phyloP scores from a whole-genome alignment of 495 filamentous ascomycete genomes.

The Jackrogersella minutella region DNA sequence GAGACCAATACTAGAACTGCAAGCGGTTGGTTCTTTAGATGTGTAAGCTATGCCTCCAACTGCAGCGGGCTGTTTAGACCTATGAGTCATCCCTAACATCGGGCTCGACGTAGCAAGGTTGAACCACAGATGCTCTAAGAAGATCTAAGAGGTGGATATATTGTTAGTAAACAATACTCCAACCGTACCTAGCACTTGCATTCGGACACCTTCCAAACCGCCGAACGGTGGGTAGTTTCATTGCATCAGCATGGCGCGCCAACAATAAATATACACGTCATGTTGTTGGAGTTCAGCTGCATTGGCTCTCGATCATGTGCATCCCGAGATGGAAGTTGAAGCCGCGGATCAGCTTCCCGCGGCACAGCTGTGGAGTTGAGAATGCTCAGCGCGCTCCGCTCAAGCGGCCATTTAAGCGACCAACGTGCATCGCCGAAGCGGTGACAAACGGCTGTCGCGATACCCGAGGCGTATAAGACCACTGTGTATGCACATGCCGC shows the following conservation, averaged over 20 bases:
- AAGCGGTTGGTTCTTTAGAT: too few relatives aligned
- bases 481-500: background rate
- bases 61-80: too few relatives aligned
- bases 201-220: background rate
- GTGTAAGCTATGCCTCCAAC: too few relatives aligned
- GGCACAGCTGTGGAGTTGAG: background rate
- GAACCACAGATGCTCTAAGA: too few relatives aligned
- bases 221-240: background rate
- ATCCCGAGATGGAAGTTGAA: background rate
- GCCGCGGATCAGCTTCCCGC: background rate
- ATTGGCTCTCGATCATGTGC: constrained; percentile 13
- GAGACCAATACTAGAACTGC: too few relatives aligned
- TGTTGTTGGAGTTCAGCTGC: background rate
- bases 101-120: too few relatives aligned
- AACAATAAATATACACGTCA: constrained; percentile 2
- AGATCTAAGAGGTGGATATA: background rate
- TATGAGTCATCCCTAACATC: too few relatives aligned
- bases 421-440: constrained; percentile 15
- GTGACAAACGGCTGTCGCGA: constrained; percentile 1
- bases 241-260: background rate
- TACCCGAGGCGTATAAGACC: background rate
- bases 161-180: background rate
- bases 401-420: constrained; percentile 26
- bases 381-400: constrained; percentile 11
- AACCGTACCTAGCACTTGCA: background rate